Percentiles rank a stretch among this genome's conserved stretches.
Evolutionary conservation across 305 asterid genomes (phyloP).

Genomic region (Salvia sclarea): DNA sequence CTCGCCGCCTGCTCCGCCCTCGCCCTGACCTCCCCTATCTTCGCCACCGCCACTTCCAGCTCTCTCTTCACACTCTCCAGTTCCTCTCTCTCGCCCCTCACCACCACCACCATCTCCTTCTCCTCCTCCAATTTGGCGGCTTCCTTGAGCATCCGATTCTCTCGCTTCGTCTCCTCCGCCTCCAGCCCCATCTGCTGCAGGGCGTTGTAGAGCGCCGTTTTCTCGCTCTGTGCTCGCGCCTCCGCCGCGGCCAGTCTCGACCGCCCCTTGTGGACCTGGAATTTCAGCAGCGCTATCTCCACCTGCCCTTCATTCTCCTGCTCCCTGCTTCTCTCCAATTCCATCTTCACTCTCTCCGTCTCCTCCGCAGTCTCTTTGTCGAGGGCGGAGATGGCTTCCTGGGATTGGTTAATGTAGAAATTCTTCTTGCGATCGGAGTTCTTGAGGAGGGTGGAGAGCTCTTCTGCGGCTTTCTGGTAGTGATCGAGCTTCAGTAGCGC

Average conservation of each 20-base stretch:
- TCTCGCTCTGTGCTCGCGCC: constrained; percentile 50
- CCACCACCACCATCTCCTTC: background rate
- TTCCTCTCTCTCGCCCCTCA: background rate
- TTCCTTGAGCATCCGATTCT: constrained; percentile 41
- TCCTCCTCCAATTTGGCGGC: constrained; percentile 7
- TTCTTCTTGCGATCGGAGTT: constrained; percentile 51
- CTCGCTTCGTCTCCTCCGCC: constrained; percentile 50
- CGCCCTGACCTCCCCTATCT: constrained; percentile 55
- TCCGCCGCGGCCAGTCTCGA: constrained; percentile 50
- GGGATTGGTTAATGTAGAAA: constrained; percentile 41
- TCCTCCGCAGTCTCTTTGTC: no score
- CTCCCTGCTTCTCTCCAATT: constrained; percentile 44
- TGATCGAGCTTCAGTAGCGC: constrained; percentile 48
- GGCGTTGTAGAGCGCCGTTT: constrained; percentile 46
- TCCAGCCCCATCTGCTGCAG: constrained; percentile 57
- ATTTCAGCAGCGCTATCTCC: constrained; percentile 55
- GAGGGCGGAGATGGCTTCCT: constrained; percentile 33
- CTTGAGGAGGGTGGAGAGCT: constrained; percentile 43
- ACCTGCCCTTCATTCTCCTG: constrained; percentile 47
- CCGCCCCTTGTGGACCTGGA: constrained; percentile 53
- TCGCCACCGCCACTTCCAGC: constrained; percentile 43
- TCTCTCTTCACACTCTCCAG: constrained; percentile 43
- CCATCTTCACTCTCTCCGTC: constrained; percentile 32
- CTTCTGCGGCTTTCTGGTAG: constrained; percentile 45
- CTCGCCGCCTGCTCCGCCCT: constrained; percentile 74